Base-by-base conservation (phyloP, 495 filamentous ascomycete species). In the Aspergillus indologenus region DNA sequence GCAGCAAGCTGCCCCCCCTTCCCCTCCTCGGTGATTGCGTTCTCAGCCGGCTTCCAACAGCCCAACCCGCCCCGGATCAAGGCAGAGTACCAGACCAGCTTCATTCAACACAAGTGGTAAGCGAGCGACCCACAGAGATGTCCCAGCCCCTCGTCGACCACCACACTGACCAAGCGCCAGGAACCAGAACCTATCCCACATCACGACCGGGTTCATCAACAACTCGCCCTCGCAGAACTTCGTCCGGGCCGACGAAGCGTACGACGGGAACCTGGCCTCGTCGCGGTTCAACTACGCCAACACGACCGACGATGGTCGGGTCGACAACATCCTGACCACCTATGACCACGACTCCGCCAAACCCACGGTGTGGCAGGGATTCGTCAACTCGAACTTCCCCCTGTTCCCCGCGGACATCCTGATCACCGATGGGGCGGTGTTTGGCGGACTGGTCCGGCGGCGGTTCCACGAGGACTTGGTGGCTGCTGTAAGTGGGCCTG, bases 201-300 rank as follows among this genome's bases (percentile, higher is more conserved):
- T 72, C 46, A 64, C 59, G 19, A 56, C 66, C 19, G 70, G 70
- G 17, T 72, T 55, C 50, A 59, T 72, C 54, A 62, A 66, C 52
- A 67, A 65, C 53, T 70, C 68, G 3, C 68, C 68, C 15, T 61
- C 69, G 0, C 61, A 64, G 22, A 46, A 51, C 0, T 40, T 56
- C 12, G 64, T 71, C 23, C 64, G 67, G 11, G 68, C 53, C 9
- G 63, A 69, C 19, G 66, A 72, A 45, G 64, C 70, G 42, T 69
- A 60, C 54, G 52, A 66, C 6, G 62, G 64, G 23, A 65, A 18
- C 18, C 56, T 71, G 21, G 70, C 62, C 18, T 54, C 66, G 6
- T 72, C 68, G 18, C 54, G 66, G 22, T 71, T 72, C 61, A 63
- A 71, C 56, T 72, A 71, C 26, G 55, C 62, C 15, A 69, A 72